Conservation (phyloP, 441 rosid genomes). For the Raphanus hybrid region DNA sequence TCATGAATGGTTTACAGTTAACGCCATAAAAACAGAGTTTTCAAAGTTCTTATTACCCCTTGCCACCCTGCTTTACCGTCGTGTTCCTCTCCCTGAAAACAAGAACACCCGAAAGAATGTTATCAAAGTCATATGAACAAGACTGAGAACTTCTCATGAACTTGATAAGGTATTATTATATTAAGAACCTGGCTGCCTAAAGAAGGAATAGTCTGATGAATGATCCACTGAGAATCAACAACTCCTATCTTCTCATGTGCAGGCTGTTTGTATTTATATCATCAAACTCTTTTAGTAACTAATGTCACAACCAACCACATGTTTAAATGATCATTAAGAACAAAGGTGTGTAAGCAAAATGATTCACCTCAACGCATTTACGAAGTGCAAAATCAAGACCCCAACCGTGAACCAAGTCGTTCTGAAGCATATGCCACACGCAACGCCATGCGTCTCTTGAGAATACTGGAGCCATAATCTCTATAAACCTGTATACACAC, state of each 20-base stretch:
- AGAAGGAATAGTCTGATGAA: conserved; percentile 90
- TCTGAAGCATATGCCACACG: conserved; percentile 99
- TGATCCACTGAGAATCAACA: conserved; percentile 96
- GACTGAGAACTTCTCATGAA: conserved; percentile 1
- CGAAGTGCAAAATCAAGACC: conserved; percentile 95
- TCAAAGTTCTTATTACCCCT: conserved; percentile 61
- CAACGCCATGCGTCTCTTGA: conserved; percentile 98
- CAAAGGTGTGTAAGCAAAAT: not conserved
- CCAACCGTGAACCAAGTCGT: conserved; percentile 99
- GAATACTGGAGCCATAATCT: conserved; percentile 99
- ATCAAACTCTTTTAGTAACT: conserved; percentile 17
- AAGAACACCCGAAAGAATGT: no score
- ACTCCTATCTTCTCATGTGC: conserved; percentile 99
- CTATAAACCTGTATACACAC: conserved; percentile 72
- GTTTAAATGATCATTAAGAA: not conserved
- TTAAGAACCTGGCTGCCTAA: conserved; percentile 85
- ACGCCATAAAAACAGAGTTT: not conserved
- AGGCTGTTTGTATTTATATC: conserved; percentile 59
- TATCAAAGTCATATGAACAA: not conserved
- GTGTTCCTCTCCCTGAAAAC: conserved; percentile 66
- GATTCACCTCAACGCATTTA: conserved; percentile 83
- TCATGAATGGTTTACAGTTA: not conserved
- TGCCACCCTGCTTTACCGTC: conserved; percentile 85
- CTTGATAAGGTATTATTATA: conserved; percentile 1
- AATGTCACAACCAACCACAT: not conserved